phyloP scores from a whole-genome alignment of 495 filamentous ascomycete genomes.

The Symbiotaphrina buchneri region DNA sequence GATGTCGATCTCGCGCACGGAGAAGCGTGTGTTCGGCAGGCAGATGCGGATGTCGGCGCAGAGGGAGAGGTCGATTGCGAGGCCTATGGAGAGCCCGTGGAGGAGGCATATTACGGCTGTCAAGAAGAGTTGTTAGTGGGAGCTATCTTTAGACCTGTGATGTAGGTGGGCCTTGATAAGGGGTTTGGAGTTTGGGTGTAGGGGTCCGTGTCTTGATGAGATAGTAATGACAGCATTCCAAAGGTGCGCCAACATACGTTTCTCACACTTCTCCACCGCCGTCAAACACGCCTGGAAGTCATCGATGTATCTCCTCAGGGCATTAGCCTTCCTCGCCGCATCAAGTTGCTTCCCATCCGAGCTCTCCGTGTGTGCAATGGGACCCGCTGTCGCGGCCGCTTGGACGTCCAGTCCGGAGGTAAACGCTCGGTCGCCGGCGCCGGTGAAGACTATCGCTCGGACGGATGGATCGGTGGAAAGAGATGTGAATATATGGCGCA shows the following conservation, averaged over 20 bases:
- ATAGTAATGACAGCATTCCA: too few species aligned
- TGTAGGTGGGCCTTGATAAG: too few species aligned
- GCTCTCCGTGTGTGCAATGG: conserved; percentile 6
- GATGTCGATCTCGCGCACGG: conserved; percentile 90
- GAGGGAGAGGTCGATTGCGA: conserved; percentile 65
- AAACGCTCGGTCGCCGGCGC: conserved; percentile 67
- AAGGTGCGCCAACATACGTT: conserved; percentile 34
- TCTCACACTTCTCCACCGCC: conserved; percentile 67
- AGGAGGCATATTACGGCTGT: conserved; percentile 69
- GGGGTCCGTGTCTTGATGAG: too few species aligned
- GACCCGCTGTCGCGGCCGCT: conserved; percentile 21
- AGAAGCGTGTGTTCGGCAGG: conserved; percentile 35
- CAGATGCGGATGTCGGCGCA: conserved; percentile 66
- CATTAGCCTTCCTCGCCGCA: conserved; percentile 39
- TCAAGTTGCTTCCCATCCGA: conserved; percentile 23
- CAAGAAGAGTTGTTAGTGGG: too few species aligned
- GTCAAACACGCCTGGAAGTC: conserved; percentile 63
- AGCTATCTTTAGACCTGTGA: too few species aligned
- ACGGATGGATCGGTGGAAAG: conserved; percentile 53
- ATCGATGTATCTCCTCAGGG: conserved; percentile 39
- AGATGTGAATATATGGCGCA: conserved; percentile 44
- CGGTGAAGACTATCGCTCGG: conserved; percentile 62
- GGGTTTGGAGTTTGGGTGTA: too few species aligned
- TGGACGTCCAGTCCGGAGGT: conserved; percentile 67
- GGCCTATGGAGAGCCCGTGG: conserved; percentile 60